phyloP scores from a whole-genome alignment of 1,139 yeast genomes.

The Zygoascus hellenicus region DNA sequence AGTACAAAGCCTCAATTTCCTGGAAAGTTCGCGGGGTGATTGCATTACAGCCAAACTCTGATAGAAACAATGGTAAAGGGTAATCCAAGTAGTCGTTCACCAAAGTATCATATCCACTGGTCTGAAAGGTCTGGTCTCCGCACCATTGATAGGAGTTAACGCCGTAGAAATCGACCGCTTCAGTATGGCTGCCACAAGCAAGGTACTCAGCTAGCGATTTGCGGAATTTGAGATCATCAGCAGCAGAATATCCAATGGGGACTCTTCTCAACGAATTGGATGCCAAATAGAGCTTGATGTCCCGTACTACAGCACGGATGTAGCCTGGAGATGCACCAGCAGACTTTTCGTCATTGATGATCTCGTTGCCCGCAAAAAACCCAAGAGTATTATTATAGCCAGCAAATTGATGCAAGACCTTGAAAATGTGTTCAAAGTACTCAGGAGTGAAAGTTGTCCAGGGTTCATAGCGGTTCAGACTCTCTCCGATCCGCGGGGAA shows the following conservation, averaged over 20 bases:
- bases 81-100: constrained; percentile 56
- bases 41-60: constrained; percentile 93
- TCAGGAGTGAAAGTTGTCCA: constrained; percentile 69
- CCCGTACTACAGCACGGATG: constrained; percentile 73
- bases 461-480: constrained; percentile 82
- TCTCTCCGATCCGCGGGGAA: constrained; percentile 73
- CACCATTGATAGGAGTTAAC: constrained; percentile 98
- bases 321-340: constrained; percentile 45
- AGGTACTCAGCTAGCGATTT: constrained; percentile 72
- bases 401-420: constrained; percentile 76
- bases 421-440: constrained; percentile 71
- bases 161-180: constrained; percentile 86
- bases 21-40: constrained; percentile 74
- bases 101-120: constrained; percentile 65
- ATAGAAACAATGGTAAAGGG: constrained; percentile 74
- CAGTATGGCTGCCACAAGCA: constrained; percentile 61
- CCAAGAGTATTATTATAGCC: constrained; percentile 84
- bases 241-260: constrained; percentile 96
- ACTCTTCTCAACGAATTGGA: constrained; percentile 55
- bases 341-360: constrained; percentile 72
- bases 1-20: constrained; percentile 52
- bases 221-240: constrained; percentile 78
- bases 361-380: constrained; percentile 92
- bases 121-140: constrained; percentile 53
- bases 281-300: constrained; percentile 65